Conservation (phyloP, 2,329 filamentous ascomycete genomes). For the Coleophoma crateriformis region DNA sequence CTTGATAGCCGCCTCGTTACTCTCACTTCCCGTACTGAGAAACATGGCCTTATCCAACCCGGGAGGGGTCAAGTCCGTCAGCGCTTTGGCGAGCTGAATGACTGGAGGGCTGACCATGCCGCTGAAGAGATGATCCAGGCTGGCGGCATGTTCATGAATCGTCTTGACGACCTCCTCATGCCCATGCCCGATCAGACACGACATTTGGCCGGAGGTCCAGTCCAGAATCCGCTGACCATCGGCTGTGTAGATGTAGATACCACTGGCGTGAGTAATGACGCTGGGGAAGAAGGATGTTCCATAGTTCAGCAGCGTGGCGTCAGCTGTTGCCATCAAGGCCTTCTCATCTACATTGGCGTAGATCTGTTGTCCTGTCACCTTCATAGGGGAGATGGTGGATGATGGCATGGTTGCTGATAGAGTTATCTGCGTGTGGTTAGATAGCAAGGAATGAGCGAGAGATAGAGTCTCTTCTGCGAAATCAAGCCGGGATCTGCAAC, state of each 20-base stretch:
- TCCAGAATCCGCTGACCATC: constrained; percentile 43
- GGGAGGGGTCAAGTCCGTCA: constrained; percentile 41
- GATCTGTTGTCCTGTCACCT: no score
- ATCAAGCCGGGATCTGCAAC: no score
- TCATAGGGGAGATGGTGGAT: no score
- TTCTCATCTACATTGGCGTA: no score
- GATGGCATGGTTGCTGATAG: no score
- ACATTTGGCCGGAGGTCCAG: constrained; percentile 58
- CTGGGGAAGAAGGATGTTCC: constrained; percentile 10
- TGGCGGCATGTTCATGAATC: constrained; percentile 39
- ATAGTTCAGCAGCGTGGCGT: neutral
- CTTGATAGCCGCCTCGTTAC: constrained; percentile 57
- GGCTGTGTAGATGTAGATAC: constrained; percentile 34
- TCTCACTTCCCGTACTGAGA: constrained; percentile 50
- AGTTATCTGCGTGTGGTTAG: no score
- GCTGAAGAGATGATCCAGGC: constrained; percentile 53
- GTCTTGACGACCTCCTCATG: constrained; percentile 52
- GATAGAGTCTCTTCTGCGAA: no score
- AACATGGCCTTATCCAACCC: constrained; percentile 51
- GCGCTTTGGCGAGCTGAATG: constrained; percentile 43
- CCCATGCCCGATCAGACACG: constrained; percentile 50
- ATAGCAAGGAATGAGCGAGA: no score
- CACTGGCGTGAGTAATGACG: constrained; percentile 14
- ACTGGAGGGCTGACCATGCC: constrained; percentile 55
- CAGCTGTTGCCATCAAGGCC: neutral